A percentile compares a stretch with the other conserved stretches of the same genome.
Conservation (phyloP, 1,284 basidiomycete genomes). For the Peniophora sp. region DNA sequence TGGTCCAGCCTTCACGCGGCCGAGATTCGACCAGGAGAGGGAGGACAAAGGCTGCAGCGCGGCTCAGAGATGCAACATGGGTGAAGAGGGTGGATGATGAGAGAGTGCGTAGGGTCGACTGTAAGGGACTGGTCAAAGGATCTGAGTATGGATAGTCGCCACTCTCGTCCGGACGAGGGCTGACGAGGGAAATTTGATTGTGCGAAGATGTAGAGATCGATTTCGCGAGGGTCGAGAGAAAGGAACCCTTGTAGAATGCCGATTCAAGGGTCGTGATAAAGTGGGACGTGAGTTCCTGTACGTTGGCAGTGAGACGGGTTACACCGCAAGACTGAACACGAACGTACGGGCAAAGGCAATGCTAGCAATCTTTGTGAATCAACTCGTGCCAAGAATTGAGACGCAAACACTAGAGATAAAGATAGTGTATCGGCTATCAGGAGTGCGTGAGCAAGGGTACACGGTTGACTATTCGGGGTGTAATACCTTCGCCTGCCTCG, state of each 20-base stretch:
- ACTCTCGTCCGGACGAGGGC: neutral
- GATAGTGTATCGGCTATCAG: constrained; percentile 23
- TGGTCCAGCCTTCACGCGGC: constrained; percentile 35
- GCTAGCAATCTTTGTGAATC: constrained; percentile 44
- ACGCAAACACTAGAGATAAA: constrained; percentile 39
- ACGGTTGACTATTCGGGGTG: neutral
- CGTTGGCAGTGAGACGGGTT: neutral
- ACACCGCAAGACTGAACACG: neutral
- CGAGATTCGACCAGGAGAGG: constrained; percentile 40
- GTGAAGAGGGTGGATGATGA: constrained; percentile 35
- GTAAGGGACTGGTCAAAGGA: constrained; percentile 8
- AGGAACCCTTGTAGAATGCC: constrained; percentile 8
- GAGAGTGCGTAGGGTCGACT: constrained; percentile 23
- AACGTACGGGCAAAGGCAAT: constrained; percentile 43
- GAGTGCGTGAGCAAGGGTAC: neutral
- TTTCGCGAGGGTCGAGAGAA: constrained; percentile 7
- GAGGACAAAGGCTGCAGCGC: constrained; percentile 37
- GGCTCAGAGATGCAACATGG: constrained; percentile 45
- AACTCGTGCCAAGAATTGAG: constrained; percentile 49
- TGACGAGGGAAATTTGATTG: constrained; percentile 7
- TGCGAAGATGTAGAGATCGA: constrained; percentile 3
- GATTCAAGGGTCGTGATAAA: constrained; percentile 9
- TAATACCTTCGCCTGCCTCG: constrained; percentile 24
- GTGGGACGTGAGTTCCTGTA: constrained; percentile 8
- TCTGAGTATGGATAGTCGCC: constrained; percentile 4